Evolutionary conservation across 768 basidiomycete species (phyloP).

Genomic region (Brasilioporus rufonigricans): DNA sequence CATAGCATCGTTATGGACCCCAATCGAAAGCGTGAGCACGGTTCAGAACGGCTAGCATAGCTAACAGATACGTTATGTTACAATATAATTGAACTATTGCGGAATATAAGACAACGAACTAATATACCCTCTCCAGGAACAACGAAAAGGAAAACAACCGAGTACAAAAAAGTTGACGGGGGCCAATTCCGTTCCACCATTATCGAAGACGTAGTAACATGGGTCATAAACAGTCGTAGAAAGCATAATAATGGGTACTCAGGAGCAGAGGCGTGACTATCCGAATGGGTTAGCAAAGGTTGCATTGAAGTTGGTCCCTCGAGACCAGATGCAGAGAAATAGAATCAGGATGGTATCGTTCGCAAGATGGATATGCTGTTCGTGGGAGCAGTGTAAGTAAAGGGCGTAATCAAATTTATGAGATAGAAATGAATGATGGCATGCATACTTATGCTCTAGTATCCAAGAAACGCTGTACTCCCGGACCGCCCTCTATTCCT

Average conservation of each 20-base stretch:
- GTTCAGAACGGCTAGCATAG: no score
- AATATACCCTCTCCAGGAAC: slow-evolving; percentile 5
- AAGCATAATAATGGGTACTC: slow-evolving; percentile 13
- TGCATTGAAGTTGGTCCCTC: slow-evolving; percentile 19
- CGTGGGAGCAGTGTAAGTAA: slow-evolving; percentile 10
- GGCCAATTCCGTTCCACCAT: slow-evolving; percentile 14
- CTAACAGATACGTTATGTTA: slow-evolving; percentile 3
- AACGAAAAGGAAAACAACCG: slow-evolving; percentile 5
- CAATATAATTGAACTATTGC: slow-evolving; percentile 13
- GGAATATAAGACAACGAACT: slow-evolving; percentile 17
- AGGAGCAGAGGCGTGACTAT: slow-evolving; percentile 7
- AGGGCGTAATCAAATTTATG: slow-evolving; percentile 1
- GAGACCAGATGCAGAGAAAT: slow-evolving; percentile 20
- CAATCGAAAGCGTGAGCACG: no score
- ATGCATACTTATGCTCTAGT: slow-evolving; percentile 18
- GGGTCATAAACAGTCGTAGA: slow-evolving; percentile 24
- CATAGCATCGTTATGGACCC: slow-evolving; percentile 87
- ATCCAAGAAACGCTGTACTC: slow-evolving; percentile 24
- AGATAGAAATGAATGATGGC: slow-evolving; percentile 11
- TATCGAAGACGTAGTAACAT: slow-evolving; percentile 21
- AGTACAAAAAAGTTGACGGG: slow-evolving; percentile 10
- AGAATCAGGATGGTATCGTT: slow-evolving; percentile 8
- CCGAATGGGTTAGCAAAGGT: slow-evolving; percentile 11
- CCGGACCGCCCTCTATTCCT: slow-evolving; percentile 29
- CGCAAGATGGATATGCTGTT: slow-evolving; percentile 15